Conservation (phyloP, 1,139 yeast species). For the Taphrina pruni region DNA sequence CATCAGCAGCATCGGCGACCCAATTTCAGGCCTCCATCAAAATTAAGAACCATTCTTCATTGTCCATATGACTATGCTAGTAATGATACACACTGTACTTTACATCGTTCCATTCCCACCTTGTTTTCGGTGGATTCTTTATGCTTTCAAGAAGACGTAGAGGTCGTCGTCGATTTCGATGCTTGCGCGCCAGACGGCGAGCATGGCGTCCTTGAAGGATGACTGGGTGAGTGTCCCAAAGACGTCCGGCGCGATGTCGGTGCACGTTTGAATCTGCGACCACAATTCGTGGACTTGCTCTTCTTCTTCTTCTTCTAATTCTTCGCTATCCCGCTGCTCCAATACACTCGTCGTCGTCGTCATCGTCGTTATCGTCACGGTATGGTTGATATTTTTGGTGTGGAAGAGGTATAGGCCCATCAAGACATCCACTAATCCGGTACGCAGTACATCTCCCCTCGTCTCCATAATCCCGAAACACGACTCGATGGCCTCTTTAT, state of each 20-base stretch:
- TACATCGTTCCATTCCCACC: no score
- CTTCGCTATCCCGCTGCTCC: no score
- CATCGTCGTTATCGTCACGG: no score
- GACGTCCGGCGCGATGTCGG: background rate
- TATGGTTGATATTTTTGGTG: background rate
- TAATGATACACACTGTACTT: conserved; percentile 5
- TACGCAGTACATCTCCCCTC: background rate
- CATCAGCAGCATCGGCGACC: conserved; percentile 12
- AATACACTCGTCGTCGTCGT: no score
- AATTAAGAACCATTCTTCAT: background rate
- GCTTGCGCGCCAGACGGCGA: background rate
- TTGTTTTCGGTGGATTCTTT: background rate
- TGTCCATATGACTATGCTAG: conserved; percentile 21
- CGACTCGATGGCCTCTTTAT: background rate
- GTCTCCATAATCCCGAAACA: conserved; percentile 1
- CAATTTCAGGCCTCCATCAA: background rate
- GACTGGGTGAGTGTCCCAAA: conserved; percentile 1
- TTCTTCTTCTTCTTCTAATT: no score
- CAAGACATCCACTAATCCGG: background rate
- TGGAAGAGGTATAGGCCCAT: conserved; percentile 1
- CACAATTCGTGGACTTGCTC: conserved; percentile 3
- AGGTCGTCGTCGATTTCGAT: background rate
- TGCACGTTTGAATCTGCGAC: background rate
- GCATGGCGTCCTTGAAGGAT: background rate
- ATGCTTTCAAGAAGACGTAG: background rate